Percentiles rank a stretch among this genome's conserved stretches.
These are phyloP conservation scores for Mycena olivaceomarginata DNA, from an alignment of 768 basidiomycete species.

Conservation along the genomic window DNA sequence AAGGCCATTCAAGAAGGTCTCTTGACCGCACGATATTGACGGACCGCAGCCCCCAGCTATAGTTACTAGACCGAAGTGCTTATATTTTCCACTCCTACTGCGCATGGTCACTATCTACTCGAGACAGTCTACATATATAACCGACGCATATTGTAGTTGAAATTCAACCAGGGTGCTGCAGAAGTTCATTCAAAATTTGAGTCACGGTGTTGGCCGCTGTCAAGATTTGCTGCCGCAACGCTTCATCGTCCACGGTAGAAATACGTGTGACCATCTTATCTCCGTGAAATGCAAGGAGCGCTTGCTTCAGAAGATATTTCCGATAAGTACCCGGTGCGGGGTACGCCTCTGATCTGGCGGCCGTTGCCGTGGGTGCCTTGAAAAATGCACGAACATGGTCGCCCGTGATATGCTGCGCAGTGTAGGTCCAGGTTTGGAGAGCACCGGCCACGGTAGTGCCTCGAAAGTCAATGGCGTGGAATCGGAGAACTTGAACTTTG, in stretches of 20 bases:
- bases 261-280: background rate
- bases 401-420: background rate
- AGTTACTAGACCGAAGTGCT: too few species aligned
- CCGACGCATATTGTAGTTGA: too few species aligned
- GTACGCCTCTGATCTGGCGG: background rate
- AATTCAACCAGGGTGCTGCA: background rate
- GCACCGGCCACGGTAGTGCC: background rate
- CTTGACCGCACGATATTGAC: too few species aligned
- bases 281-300: slow-evolving; percentile 5
- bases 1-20: too few species aligned
- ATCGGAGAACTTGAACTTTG: slow-evolving; percentile 14
- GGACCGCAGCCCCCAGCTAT: too few species aligned
- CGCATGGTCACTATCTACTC: too few species aligned
- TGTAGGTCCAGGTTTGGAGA: background rate
- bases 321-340: background rate
- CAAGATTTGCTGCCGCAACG: background rate
- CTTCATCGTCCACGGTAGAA: slow-evolving; percentile 8
- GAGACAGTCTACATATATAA: too few species aligned
- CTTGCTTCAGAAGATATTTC: slow-evolving; percentile 16
- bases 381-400: slow-evolving; percentile 12
- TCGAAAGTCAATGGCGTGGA: slow-evolving; percentile 15
- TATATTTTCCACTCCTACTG: too few species aligned
- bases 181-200: slow-evolving; percentile 20
- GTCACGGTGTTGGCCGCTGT: slow-evolving; percentile 9
- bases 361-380: background rate